Evolutionary conservation across 1,284 basidiomycete genomes (phyloP), one percentile per base, ranked within the genome.

Genomic region (Fomitopsis pinicola): DNA sequence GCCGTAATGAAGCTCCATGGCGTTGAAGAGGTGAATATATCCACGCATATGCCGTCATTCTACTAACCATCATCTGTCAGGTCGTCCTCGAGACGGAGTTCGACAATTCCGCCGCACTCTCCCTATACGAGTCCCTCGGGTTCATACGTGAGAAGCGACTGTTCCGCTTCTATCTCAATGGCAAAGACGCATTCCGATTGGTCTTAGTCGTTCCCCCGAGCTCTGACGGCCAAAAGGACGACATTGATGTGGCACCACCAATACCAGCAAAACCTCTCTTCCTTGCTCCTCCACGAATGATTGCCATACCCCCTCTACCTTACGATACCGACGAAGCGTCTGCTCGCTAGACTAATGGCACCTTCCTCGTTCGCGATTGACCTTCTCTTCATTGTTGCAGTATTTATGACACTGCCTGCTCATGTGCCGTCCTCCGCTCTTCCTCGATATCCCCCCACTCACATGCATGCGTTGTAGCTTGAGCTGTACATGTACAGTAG

Each of bases 91-190:
- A 99, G 78, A 99, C 97, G 1, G 97, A 99, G 77, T 94, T 84
- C 71, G 96, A 99, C 78, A 99, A 99, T 75, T 73, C 77, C 15
- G 85, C 93, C 3, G 94, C 95, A 0, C 82, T 99, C 12, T 86
- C 89, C 2, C 80, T 99, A 14, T 99, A 99, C 76, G 91, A 92
- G 66, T 88, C 89, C 1, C 82, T 98, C 28, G 97, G 97, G 0
- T 99, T 99, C 76, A 89, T 98, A 30, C 86, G 94, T 53, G 97
- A 98, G 79, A 99, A 99, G 74, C 85, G 97, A 1, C 81, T 99
- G 12, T 90, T 90, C 72, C 84, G 96, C 3, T 99, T 99, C 77
- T 99, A 99, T 73, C 85, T 98, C 68, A 99, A 98, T 71, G 93
- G 91, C 57, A 93, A 93, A 73, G 91, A 93, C 69, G 91, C 91